Base-by-base conservation (phyloP, 495 filamentous ascomycete genomes). In the Xylaria telfairii region DNA sequence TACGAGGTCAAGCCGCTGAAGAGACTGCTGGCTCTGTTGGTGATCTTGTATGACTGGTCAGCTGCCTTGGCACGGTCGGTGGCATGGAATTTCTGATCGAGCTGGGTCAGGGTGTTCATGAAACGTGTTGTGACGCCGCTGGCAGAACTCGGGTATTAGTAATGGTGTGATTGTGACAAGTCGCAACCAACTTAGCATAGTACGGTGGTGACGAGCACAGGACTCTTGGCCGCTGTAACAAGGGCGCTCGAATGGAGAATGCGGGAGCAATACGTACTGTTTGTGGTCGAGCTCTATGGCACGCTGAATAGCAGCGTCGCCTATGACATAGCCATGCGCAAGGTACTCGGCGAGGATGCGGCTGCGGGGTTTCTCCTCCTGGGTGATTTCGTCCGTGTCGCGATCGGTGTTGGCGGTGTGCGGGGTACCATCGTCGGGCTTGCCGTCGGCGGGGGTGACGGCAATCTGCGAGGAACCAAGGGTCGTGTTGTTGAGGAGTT, bases 281-380 rank as follows among this genome's bases (percentile, higher is more conserved):
- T 96, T 93, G 75, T 93, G 86, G 83, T 99, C 96, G 44, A 98
- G 87, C 6, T 90, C 87, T 76, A 99, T 94, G 67, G 93, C 96
- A 72, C 86, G 87, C 78, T 97, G 89, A 60, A 98, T 87, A 4
- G 92, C 92, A n/a, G 83, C 84, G 79, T 99, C 96, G 65, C 92
- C 92, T 73, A 99, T 83, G 24, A 88, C 85, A 81, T 99, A 99
- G 72, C 96, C 96, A 74, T 97, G 92, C 5, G 95, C 95, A 34
- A 99, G 90, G 79, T 97, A 97, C 83, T 99, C 96, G 71, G 96
- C 96, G 32, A 98, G 72, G 76, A 99, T 97, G 75, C 96, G 94
- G 24, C 91, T 87, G 76, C 93, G 90, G 0, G 96, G 96, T 85
- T 98, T 98, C 81, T 97, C 93, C 77, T 99, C 96, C 77, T 98